Evolutionary conservation across 768 basidiomycete genomes (phyloP).

Genomic region (Rhodotorula graminis): DNA sequence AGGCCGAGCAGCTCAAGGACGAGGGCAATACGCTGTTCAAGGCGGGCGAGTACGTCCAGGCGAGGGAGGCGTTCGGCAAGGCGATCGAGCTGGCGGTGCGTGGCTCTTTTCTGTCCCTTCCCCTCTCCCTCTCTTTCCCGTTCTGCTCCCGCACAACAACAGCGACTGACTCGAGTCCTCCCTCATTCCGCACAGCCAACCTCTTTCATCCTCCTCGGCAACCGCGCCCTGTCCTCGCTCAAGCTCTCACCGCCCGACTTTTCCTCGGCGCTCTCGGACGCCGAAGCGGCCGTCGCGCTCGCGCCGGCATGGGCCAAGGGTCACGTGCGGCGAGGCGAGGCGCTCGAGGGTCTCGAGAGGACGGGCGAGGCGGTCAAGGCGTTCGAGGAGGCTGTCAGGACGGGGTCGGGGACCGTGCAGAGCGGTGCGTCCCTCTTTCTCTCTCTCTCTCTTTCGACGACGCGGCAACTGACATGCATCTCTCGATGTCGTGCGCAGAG

Average conservation of each 20-base stretch:
- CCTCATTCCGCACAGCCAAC: constrained; percentile 3
- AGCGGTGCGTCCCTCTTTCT: background rate
- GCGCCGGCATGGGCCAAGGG: constrained; percentile 34
- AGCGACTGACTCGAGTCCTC: too few relatives aligned
- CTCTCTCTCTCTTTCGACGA: background rate
- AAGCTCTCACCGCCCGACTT: constrained; percentile 15
- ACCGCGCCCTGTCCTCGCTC: constrained; percentile 26
- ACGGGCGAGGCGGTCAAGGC: constrained; percentile 10
- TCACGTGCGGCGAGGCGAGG: constrained; percentile 26
- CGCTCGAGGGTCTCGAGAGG: constrained; percentile 20
- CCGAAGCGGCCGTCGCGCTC: constrained; percentile 13
- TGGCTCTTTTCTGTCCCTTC: too few relatives aligned
- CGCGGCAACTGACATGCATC: background rate
- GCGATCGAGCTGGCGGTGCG: constrained; percentile 24
- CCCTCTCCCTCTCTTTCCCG: background rate
- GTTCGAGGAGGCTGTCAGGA: constrained; percentile 21
- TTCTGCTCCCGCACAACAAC: too few relatives aligned
- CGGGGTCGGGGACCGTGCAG: constrained; percentile 19
- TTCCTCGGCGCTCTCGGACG: constrained; percentile 21
- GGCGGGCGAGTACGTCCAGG: background rate
- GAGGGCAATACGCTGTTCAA: constrained; percentile 30
- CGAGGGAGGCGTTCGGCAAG: constrained; percentile 7
- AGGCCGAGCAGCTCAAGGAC: constrained; percentile 23
- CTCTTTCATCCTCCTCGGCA: constrained; percentile 20
- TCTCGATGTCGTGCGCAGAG: background rate